Evolutionary conservation across 2,329 filamentous ascomycete genomes (phyloP).

Genomic region (Alternaria brassicae): DNA sequence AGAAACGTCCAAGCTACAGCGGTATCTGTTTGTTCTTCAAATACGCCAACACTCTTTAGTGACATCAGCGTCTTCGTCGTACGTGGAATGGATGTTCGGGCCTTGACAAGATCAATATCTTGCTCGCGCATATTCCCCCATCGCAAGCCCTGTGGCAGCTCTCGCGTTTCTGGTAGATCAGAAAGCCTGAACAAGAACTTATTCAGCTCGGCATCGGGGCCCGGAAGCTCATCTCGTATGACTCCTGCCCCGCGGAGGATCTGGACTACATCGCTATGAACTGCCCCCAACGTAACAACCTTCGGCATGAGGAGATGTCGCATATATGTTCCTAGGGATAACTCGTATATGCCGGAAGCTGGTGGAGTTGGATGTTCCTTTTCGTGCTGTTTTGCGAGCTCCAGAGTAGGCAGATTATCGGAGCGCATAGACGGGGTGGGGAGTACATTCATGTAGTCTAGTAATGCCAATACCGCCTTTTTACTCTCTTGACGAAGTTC

Average conservation of each 20-base stretch:
- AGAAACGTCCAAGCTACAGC: slow-evolving; percentile 71
- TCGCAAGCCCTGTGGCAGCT: slow-evolving; percentile 57
- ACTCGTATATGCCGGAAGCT: slow-evolving; percentile 26
- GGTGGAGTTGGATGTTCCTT: slow-evolving; percentile 35
- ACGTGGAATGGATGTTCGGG: slow-evolving; percentile 61
- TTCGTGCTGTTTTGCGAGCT: slow-evolving; percentile 40
- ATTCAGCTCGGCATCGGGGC: slow-evolving; percentile 45
- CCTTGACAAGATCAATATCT: slow-evolving; percentile 63
- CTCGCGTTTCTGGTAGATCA: slow-evolving; percentile 53
- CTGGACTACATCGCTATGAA: slow-evolving; percentile 46
- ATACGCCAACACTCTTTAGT: slow-evolving; percentile 52
- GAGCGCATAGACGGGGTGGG: slow-evolving; percentile 36
- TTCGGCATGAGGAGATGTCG: slow-evolving; percentile 42
- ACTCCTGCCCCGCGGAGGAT: slow-evolving; percentile 32
- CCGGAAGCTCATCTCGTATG: slow-evolving; percentile 41
- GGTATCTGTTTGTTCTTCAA: slow-evolving; percentile 54
- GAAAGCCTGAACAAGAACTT: slow-evolving; percentile 66
- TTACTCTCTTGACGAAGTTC: slow-evolving; percentile 38
- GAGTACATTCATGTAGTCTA: slow-evolving; percentile 40
- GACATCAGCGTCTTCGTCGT: slow-evolving; percentile 56
- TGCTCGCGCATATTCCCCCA: slow-evolving; percentile 63
- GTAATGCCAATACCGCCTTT: slow-evolving; percentile 37
- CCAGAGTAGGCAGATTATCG: slow-evolving; percentile 33
- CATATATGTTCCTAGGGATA: slow-evolving; percentile 34
- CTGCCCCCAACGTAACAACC: slow-evolving; percentile 55